Evolutionary conservation across 2,329 filamentous ascomycete species (phyloP), one percentile per base, ranked within the genome.

Genomic region (Xylariales sp.): DNA sequence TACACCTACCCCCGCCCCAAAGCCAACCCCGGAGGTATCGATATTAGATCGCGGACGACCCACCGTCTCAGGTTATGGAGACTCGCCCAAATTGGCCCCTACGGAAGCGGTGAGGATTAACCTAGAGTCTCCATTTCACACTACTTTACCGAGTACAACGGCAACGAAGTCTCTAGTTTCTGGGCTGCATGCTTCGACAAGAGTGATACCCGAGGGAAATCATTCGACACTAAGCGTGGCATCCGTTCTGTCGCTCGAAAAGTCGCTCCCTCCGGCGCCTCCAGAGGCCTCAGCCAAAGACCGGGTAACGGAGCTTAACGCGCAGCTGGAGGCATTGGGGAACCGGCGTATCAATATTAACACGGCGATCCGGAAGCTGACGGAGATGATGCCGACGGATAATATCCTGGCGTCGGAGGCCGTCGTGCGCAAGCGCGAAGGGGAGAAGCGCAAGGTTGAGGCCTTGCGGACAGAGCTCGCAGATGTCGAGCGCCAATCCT

Each of bases 351-450:
- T 86, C 68, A 95, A 94, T 79, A 88, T 95, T 75, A 86, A 88
- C 76, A 89, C 85, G 30, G 89, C 91, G 69, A 92, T 96, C 76
- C 83, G 87, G 70, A 91, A 95, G 78, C 90, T 95, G 84, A 93
- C 90, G 66, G 89, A 93, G 77, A 85, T 94, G 66, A 91, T 94
- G 84, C 91, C 91, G 48, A 89, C 86, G 43, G 90, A 92, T 76
- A 88, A 86, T 69, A 83, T 93, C 46, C 82, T 92, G 75, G 87
- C 89, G 36, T 90, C 90, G 73, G 85, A 89, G 8, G 87, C 91
- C 57, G 89, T 92, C 41, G 72, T 86, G 55, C 80, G 79, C 53
- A 86, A 84, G 77, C 84, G 87, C 55, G 86, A 87, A 79, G 73
- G 77, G 67, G 84, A 89, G 78, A 89, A 89, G 78, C 80, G 83